These are phyloP conservation scores for Penicillium egyptiacum DNA, from an alignment of 495 filamentous ascomycete genomes.

Conservation along the genomic window DNA sequence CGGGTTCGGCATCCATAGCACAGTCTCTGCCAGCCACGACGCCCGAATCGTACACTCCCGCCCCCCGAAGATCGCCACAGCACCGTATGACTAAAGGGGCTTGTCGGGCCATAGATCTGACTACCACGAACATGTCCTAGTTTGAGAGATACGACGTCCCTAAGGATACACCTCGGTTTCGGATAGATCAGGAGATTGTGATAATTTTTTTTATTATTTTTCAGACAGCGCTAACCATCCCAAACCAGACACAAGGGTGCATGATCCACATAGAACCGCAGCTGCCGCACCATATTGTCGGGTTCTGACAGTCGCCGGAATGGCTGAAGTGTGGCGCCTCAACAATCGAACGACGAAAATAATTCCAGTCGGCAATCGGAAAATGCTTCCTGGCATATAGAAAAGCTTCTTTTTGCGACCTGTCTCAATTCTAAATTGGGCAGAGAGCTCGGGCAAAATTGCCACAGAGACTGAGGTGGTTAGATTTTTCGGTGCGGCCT, in stretches of 20 bases:
- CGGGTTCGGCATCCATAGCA: not conserved
- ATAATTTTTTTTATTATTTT: not conserved
- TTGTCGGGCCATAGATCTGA: slow-evolving; percentile 1
- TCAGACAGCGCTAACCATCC: not conserved
- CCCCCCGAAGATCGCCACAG: slow-evolving; percentile 9
- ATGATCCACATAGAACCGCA: slow-evolving; percentile 32
- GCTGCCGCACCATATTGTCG: slow-evolving; percentile 37
- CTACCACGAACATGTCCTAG: not conserved
- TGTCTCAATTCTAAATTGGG: not conserved
- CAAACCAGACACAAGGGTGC: slow-evolving; percentile 7
- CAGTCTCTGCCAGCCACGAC: not conserved
- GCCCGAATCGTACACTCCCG: slow-evolving; percentile 6
- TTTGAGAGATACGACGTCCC: not conserved
- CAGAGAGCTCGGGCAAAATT: not conserved
- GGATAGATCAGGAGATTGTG: slow-evolving; percentile 11
- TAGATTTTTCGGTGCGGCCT: not conserved
- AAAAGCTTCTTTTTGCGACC: slow-evolving; percentile 2
- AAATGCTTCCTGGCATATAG: slow-evolving; percentile 13
- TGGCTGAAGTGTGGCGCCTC: slow-evolving; percentile 8
- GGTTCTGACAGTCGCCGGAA: slow-evolving; percentile 30
- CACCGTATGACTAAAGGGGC: not conserved
- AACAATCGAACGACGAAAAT: not conserved
- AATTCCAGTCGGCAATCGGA: slow-evolving; percentile 2
- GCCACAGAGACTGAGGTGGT: not conserved
- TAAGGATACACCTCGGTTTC: not conserved